Percentiles rank a stretch among this genome's conserved stretches.
phyloP scores from a whole-genome alignment of 768 basidiomycete genomes.

The Phlebiopsis gigantea region DNA sequence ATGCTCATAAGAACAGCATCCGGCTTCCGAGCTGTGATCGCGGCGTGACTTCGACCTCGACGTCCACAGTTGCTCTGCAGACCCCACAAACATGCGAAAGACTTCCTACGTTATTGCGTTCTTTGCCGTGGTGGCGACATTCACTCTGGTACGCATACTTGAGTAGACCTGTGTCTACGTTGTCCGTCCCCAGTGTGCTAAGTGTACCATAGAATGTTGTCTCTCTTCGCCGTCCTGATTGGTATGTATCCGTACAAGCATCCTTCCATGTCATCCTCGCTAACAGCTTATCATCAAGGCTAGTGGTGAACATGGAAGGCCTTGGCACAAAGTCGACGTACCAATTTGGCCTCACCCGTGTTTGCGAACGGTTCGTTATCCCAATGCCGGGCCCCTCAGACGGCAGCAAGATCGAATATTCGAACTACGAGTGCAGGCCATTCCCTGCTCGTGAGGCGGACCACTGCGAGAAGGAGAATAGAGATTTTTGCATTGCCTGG shows the following conservation, averaged over 20 bases:
- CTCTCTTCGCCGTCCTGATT: conserved; percentile 54
- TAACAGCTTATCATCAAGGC: conserved; percentile 22
- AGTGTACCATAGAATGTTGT: conserved; percentile 44
- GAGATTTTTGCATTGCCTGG: conserved; percentile 61
- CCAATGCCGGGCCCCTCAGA: conserved; percentile 40
- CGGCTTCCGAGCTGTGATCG: background rate
- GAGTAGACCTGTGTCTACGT: background rate
- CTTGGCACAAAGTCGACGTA: conserved; percentile 42
- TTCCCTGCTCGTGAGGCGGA: conserved; percentile 56
- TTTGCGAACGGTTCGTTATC: conserved; percentile 50
- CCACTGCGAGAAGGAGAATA: conserved; percentile 46
- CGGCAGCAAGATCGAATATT: conserved; percentile 43
- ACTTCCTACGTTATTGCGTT: conserved; percentile 65
- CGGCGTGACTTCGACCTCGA: background rate
- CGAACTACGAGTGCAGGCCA: conserved; percentile 53
- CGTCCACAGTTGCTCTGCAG: background rate
- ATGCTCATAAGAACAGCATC: background rate
- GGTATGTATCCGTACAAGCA: conserved; percentile 39
- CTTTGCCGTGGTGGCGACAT: conserved; percentile 43
- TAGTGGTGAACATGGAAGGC: conserved; percentile 36
- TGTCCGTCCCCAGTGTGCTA: background rate
- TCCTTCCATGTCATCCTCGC: conserved; percentile 8
- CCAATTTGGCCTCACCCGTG: conserved; percentile 53
- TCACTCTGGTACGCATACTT: conserved; percentile 43
- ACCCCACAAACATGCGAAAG: conserved; percentile 47